Percentiles rank a stretch among this genome's conserved stretches.
phyloP scores from a whole-genome alignment of 1,284 basidiomycete species.

The Trametes pubescens region DNA sequence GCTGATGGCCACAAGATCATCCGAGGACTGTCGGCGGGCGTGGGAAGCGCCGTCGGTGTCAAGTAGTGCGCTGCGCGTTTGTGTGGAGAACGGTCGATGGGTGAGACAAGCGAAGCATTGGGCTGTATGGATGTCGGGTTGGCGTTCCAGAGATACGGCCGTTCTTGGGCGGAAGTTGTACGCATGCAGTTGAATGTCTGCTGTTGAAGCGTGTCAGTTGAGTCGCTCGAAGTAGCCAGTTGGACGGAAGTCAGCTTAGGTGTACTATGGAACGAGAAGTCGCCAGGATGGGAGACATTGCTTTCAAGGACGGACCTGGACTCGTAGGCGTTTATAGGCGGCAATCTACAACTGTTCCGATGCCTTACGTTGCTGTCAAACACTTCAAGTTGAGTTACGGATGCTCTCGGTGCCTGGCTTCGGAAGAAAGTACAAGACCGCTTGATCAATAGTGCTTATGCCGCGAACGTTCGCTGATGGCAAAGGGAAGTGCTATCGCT shows the following conservation, averaged over 20 bases:
- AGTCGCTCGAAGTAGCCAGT: not conserved
- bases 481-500: too few relatives aligned
- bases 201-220: not conserved
- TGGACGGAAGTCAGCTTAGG: not conserved
- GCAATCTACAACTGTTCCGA: not conserved
- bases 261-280: not conserved
- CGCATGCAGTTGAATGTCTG: not conserved
- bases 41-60: not conserved
- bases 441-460: too few relatives aligned
- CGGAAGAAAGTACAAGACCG: not conserved
- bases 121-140: not conserved
- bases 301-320: not conserved
- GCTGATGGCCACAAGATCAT: not conserved
- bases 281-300: not conserved
- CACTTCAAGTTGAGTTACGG: not conserved
- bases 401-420: slow-evolving; percentile 1
- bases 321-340: not conserved
- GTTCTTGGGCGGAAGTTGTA: not conserved
- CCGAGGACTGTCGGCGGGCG: not conserved
- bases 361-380: not conserved
- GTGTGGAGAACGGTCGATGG: not conserved
- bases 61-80: not conserved
- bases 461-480: not conserved
- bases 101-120: not conserved
- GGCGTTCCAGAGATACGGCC: not conserved